Evolutionary conservation across 495 filamentous ascomycete genomes (phyloP), one percentile per base, ranked within the genome.

Genomic region (Talaromyces ruber): DNA sequence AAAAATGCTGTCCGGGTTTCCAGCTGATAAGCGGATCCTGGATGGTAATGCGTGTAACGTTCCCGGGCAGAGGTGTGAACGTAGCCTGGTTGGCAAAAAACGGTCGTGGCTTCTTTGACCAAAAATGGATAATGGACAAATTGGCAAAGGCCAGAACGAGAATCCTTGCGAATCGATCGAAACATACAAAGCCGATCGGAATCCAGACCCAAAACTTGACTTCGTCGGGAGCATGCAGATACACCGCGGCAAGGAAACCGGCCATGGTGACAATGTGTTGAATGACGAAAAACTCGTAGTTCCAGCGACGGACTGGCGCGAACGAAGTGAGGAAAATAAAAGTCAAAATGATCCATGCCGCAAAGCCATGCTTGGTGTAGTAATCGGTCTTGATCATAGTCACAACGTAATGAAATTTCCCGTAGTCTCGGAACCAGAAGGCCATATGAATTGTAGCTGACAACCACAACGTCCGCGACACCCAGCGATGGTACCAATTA

Each of bases 401-500:
- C 4, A 71, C 65, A 47, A 93, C 80, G 61, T 87, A 88, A 60
- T 89, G 76, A 59, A 82, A 84, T 14, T 79, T 78, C 8, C 74
- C 81, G 87, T 90, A 96, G 43, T 84, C 80, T 12, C 78, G 71
- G 62, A 88, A 86, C 72, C 88, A 94, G 66, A 88, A 86, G 34
- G 79, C 84, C 64, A 90, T 82, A 66, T 96, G 91, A 6, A 93
- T 80, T 1, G 88, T 87, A 0, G 83, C 83, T 0, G 88, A 91
- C 18, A 93, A 71, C 59, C 92, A 86, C 66, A 94, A 78, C 37
- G 84, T 89, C 18, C 91, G 83, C 1, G 88, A 82, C 12, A 86
- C 82, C 89, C 91, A 93, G 61, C 91, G 80, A 68, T 96, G 91
- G 58, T 92, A 80, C 91, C 90, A 93, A 66, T 93, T 93, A 55